These are phyloP conservation scores for Danielia oregonensis DNA, from an alignment of 805 yeast genomes.

Conservation along the genomic window DNA sequence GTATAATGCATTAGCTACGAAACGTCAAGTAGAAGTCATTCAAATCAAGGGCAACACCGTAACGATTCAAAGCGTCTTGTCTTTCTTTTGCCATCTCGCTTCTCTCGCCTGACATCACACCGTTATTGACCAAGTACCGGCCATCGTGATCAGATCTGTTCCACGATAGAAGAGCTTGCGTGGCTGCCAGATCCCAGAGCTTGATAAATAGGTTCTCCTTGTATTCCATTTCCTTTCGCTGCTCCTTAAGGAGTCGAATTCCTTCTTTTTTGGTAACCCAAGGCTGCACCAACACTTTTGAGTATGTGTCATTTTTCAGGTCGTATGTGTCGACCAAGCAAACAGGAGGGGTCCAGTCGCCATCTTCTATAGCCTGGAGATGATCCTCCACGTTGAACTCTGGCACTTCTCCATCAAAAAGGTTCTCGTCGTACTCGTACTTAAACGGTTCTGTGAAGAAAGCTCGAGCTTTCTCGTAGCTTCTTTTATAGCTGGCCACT, in stretches of 20 bases:
- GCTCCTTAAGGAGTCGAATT: slow-evolving; percentile 2
- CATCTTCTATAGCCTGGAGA: slow-evolving; percentile 7
- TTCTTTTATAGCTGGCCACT: slow-evolving; percentile 8
- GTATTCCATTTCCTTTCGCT: slow-evolving; percentile 1
- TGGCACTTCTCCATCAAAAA: slow-evolving; percentile 10
- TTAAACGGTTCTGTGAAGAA: slow-evolving; percentile 24
- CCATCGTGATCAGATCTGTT: too few relatives aligned
- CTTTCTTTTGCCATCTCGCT: background rate
- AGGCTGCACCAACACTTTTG: too few relatives aligned
- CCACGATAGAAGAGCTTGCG: slow-evolving; percentile 8
- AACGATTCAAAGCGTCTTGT: background rate
- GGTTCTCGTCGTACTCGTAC: slow-evolving; percentile 25
- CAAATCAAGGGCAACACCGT: background rate
- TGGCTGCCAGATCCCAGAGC: slow-evolving; percentile 7
- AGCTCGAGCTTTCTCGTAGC: slow-evolving; percentile 23
- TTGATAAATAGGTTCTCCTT: slow-evolving; percentile 9
- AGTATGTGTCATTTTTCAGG: too few relatives aligned
- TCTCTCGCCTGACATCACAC: background rate
- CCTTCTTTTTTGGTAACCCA: too few relatives aligned
- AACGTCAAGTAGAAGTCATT: too few relatives aligned
- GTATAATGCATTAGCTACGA: too few relatives aligned
- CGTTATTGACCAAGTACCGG: too few relatives aligned
- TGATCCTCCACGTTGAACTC: slow-evolving; percentile 9
- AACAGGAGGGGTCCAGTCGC: too few relatives aligned
- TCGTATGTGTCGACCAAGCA: too few relatives aligned